These are phyloP conservation scores for Silybum marianum DNA, from an alignment of 129 eudicot species.

Conservation along the genomic window DNA sequence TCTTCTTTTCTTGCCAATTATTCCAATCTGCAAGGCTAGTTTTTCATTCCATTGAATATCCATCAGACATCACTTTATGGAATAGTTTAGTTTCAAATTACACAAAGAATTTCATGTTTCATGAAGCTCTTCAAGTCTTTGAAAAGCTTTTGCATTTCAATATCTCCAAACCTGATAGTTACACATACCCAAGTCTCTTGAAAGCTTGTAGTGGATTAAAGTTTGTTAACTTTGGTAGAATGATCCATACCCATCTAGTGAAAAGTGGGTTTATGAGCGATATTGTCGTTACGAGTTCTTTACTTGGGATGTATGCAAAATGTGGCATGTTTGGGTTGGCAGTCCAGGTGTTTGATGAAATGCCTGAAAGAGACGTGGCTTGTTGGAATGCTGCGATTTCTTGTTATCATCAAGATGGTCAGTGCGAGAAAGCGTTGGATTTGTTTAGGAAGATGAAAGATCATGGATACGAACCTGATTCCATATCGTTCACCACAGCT, in stretches of 20 bases:
- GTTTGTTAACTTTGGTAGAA: conserved; percentile 24
- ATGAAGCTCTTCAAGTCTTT: conserved; percentile 36
- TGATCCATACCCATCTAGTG: conserved; percentile 28
- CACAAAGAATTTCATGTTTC: conserved; percentile 35
- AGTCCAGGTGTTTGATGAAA: conserved; percentile 37
- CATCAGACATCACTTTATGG: conserved; percentile 40
- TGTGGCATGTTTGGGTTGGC: conserved; percentile 34
- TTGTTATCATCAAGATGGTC: conserved; percentile 37
- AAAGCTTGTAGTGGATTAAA: conserved; percentile 37
- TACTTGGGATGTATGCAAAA: conserved; percentile 36
- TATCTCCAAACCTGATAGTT: conserved; percentile 35
- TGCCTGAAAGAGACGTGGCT: conserved; percentile 41
- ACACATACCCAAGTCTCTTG: conserved; percentile 40
- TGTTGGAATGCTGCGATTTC: conserved; percentile 46
- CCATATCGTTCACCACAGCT: conserved; percentile 31
- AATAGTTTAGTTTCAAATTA: conserved; percentile 34
- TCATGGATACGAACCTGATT: conserved; percentile 34
- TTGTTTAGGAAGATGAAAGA: conserved; percentile 35
- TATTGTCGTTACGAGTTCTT: conserved; percentile 32
- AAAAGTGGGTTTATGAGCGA: conserved; percentile 29
- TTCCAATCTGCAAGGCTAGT: conserved; percentile 30
- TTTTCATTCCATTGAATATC: conserved; percentile 30
- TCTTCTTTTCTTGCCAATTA: conserved; percentile 41
- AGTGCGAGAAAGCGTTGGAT: conserved; percentile 29
- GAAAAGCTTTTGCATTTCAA: conserved; percentile 13